Base-by-base conservation (phyloP, 495 filamentous ascomycete species). In the Umbilicaria muhlenbergii region DNA sequence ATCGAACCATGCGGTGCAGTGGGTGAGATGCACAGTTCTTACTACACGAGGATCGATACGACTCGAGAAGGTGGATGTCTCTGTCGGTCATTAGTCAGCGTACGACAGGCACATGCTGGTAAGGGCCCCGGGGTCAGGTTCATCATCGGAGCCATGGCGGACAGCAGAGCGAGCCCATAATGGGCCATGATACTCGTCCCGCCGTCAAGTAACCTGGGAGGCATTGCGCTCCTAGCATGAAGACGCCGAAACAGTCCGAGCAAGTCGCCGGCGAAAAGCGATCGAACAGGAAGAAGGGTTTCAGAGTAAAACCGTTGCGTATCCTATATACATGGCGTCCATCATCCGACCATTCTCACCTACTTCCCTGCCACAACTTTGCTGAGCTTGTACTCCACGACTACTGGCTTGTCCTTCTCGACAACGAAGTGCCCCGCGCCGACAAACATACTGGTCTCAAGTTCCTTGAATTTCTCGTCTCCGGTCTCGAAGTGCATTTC, bases 341-440 rank as follows among this genome's bases (percentile, higher is more conserved):
- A 14, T 12, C 34, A 44, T 44, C 31, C 4, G 6, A 19, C 11
- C 11, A 13, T 14, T 17, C 15, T 1, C 21, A 17, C n/a, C n/a
- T 15, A 18, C 21, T 18, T 18, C 15, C 39, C 6, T 5, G 17
- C 41, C 16, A 52, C 31, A 16, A 75, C 70, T 60, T 75, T 69
- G 47, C 72, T 70, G 50, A 80, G 63, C 53, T 70, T 67, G 52
- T 78, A 78, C 61, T 78, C 73, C 15, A 78, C 74, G 32, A 67
- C 56, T 3, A 62, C 41, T 1, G 68, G 63, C 59, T 77, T 70
- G 11, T 69, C 74, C 32, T 55, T 40, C 56, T 75, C 68, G 15
- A 73, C 38, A 18, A 69, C 58, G 53, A 80, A 78, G 8, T 63
- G 60, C 12, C 74, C 74, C 33, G 66, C 61, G 3, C 60, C 73